Conservation (phyloP, 2,329 filamentous ascomycete genomes). For the Fusarium verticillioides region DNA sequence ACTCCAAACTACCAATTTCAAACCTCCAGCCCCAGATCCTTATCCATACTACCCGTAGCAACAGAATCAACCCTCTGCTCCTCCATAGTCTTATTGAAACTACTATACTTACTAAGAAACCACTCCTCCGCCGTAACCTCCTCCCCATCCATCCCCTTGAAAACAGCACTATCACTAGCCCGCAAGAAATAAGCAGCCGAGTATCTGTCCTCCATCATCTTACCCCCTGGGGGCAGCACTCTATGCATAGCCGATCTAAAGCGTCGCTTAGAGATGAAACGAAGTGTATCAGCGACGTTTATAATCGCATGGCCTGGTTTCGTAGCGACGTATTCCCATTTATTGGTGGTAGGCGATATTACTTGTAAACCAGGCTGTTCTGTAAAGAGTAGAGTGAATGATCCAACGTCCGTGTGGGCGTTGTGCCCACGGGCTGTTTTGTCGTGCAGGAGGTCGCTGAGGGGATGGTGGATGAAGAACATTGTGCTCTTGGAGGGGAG, state of each 20-base stretch:
- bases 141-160: not conserved
- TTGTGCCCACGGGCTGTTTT: not conserved
- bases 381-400: not conserved
- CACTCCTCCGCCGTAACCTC: not conserved
- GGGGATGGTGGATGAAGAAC: not conserved
- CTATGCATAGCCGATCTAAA: not conserved
- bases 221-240: not conserved
- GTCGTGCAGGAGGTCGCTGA: not conserved
- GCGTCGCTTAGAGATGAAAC: not conserved
- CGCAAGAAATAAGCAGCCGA: not conserved
- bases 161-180: not conserved
- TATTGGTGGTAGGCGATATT: not conserved
- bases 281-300: not conserved
- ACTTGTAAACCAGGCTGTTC: not conserved
- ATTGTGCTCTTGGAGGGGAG: not conserved
- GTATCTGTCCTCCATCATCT: not conserved
- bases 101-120: not conserved
- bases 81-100: not conserved
- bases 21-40: not conserved
- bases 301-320: not conserved
- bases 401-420: not conserved
- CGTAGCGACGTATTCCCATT: not conserved
- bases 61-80: not conserved
- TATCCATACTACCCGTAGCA: not conserved
- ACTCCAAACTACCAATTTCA: not conserved